phyloP scores from a whole-genome alignment of 345 rosid genomes.

The Barbarea vulgaris region DNA sequence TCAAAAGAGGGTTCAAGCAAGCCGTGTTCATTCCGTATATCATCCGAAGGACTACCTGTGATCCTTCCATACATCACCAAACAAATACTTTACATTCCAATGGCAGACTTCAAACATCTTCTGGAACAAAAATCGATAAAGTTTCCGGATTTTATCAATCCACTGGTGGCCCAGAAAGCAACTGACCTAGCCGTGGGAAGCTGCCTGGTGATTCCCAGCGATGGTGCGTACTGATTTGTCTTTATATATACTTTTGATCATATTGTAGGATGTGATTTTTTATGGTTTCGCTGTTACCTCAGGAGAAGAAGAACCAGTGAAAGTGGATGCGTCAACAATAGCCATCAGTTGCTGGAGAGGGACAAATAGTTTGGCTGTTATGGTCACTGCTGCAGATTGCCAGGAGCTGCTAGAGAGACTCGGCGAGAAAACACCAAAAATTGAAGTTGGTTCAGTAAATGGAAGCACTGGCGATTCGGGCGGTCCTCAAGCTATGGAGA shows the following conservation, averaged over 20 bases:
- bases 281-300: constrained; percentile 20
- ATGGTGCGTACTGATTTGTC: constrained; percentile 50
- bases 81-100: constrained; percentile 68
- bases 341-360: constrained; percentile 99
- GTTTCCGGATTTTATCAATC: constrained; percentile 71
- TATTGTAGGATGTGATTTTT: not conserved
- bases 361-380: constrained; percentile 67
- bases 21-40: constrained; percentile 86
- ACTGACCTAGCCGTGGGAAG: constrained; percentile 77
- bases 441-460: constrained; percentile 21
- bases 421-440: constrained; percentile 43
- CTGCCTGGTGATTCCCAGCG: constrained; percentile 66
- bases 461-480: constrained; percentile 24
- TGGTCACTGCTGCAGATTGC: constrained; percentile 86
- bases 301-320: constrained; percentile 44
- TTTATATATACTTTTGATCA: not conserved
- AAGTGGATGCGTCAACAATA: constrained; percentile 58
- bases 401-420: constrained; percentile 82
- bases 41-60: constrained; percentile 92
- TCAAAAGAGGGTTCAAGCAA: constrained; percentile 72
- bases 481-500: constrained; percentile 38
- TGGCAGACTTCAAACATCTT: constrained; percentile 79
- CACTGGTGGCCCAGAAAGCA: constrained; percentile 68
- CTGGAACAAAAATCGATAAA: constrained; percentile 81
- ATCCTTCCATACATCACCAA: constrained; percentile 87